Base-by-base conservation (phyloP, 2,329 filamentous ascomycete genomes). In the Bipolaris cookei region DNA sequence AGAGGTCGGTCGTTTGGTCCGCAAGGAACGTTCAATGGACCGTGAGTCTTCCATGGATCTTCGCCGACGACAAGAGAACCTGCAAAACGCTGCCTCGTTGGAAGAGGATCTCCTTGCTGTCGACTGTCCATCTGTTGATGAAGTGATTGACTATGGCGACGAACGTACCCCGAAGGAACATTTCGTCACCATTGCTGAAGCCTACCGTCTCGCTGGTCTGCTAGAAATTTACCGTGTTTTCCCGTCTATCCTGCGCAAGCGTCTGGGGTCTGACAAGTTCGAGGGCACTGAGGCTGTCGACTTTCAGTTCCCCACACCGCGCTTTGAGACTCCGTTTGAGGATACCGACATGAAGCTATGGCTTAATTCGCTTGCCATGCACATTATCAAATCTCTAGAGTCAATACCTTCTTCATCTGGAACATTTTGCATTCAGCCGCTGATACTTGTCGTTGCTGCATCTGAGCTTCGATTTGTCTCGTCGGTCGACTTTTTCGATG, bases 151-250 rank as follows among this genome's bases (percentile, higher is more conserved):
- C 35, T 79, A 81, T 7, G 82, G 80, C 6, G 83, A 86, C 62
- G 75, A 79, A 45, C 78, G 81, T 49, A 85, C 83, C 0, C 78
- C 82, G 2, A 80, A 83, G 50, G 78, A 78, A 70, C 81, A 86
- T 63, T 79, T 85, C 37, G 75, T 84, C 34, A 78, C 79, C 6
- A 78, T 84, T 61, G 83, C 83, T 1, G 81, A 84, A 61, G 79
- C 81, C 1, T 84, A 84, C 58, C 80, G 83, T 32, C 81, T 79
- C 51, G 77, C 81, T 2, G 83, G 82, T 1, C 76, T 85, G 3
- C 72, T 85, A 43, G 82, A 86, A 60, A 67, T 86, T 18, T 86
- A 86, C 64, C 80, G 81, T 21, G 79, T 81, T 28, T 85, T 84
- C 54, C 83, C 83, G 2, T 79, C 82, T 28, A 72, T 83, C 34